phyloP scores from a whole-genome alignment of 257 asterid genomes.

The Solanum medicagineum region DNA sequence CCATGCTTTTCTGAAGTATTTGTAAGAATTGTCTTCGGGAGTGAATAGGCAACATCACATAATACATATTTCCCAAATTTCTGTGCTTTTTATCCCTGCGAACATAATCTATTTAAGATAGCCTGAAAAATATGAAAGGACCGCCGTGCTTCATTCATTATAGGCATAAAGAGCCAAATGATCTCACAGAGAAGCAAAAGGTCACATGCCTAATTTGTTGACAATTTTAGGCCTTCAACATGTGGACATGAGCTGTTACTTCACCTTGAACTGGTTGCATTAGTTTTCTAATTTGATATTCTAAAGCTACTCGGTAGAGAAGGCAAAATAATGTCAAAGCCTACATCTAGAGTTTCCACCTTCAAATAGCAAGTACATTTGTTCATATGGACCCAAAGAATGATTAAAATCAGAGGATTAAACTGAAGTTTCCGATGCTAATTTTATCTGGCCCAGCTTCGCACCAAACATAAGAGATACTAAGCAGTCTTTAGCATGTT shows the following conservation, averaged over 20 bases:
- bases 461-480: background rate
- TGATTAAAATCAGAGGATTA: background rate
- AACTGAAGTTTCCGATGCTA: background rate
- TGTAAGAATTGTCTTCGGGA: background rate
- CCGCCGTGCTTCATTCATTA: background rate
- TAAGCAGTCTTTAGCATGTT: background rate
- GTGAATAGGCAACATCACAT: background rate
- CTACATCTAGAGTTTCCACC: background rate
- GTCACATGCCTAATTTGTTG: background rate
- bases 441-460: background rate
- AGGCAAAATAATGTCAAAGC: background rate
- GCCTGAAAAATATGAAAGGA: background rate
- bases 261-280: background rate
- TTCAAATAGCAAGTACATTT: background rate
- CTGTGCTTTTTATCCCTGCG: background rate
- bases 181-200: background rate
- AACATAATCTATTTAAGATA: background rate
- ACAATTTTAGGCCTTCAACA: background rate
- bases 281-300: background rate
- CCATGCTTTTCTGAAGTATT: background rate
- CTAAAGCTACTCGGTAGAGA: background rate
- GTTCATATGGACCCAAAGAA: background rate
- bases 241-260: background rate
- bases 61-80: background rate
- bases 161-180: background rate